A percentile compares a stretch with the other conserved stretches of the same genome.
Evolutionary conservation across 306 rosid genomes (phyloP).

Genomic region (Herpetospermum pedunculosum): DNA sequence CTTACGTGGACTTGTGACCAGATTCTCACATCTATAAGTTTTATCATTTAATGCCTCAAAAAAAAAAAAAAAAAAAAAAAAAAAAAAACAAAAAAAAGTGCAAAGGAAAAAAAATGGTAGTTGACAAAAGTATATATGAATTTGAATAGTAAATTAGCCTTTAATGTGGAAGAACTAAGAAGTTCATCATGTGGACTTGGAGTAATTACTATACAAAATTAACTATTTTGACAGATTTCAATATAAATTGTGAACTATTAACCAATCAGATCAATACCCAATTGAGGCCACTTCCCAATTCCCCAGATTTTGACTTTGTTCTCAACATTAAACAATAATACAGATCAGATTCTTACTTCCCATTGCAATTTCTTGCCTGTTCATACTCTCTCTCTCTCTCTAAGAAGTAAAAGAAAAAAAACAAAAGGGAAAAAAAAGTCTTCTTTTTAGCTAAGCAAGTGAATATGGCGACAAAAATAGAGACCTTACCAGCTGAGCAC

Average conservation of each 20-base stretch:
- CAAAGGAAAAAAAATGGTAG: too few relatives aligned
- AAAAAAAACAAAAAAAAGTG: too few relatives aligned
- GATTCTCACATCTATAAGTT: too few relatives aligned
- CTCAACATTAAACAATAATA: background rate
- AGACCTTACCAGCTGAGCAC: conserved; percentile 27
- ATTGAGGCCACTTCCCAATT: background rate
- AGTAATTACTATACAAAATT: background rate
- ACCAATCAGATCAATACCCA: background rate
- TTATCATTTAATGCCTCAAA: too few relatives aligned
- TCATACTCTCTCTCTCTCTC: conserved; percentile 5
- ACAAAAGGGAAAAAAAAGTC: conserved; percentile 7
- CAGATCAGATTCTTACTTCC: background rate
- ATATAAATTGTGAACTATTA: background rate
- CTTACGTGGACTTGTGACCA: too few relatives aligned
- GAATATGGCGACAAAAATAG: conserved; percentile 48
- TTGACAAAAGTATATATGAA: background rate
- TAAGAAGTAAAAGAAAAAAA: conserved; percentile 19
- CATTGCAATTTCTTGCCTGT: background rate
- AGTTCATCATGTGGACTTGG: background rate
- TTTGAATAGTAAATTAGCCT: background rate
- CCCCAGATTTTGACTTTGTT: conserved; percentile 7
- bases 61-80: too few relatives aligned
- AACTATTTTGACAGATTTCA: background rate
- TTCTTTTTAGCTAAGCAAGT: conserved; percentile 15
- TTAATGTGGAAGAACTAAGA: background rate